Conservation (phyloP, 2,329 filamentous ascomycete genomes). For the Nigrograna mackinnonii region DNA sequence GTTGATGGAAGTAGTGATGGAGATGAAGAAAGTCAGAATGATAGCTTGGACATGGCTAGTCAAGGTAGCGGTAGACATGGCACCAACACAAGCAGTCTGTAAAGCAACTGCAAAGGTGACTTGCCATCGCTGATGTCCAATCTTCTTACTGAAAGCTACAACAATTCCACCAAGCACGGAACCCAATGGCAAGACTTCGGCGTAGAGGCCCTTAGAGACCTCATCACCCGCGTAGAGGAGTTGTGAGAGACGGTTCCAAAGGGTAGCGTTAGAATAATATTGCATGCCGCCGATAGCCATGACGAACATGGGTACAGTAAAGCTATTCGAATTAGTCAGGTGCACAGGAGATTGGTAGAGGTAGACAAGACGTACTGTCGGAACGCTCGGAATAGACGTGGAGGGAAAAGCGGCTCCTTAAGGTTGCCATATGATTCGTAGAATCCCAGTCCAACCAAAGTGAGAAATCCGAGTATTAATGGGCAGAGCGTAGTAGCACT, state of each 20-base stretch:
- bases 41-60: conserved; percentile 27
- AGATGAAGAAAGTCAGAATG: conserved; percentile 30
- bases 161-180: conserved; percentile 31
- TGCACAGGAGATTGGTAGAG: background rate
- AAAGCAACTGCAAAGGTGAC: conserved; percentile 27
- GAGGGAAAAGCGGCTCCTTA: conserved; percentile 30
- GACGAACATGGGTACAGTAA: conserved; percentile 31
- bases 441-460: conserved; percentile 26
- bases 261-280: conserved; percentile 32
- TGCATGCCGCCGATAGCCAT: conserved; percentile 36
- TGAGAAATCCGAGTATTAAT: conserved; percentile 27
- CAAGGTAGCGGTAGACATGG: conserved; percentile 26
- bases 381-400: conserved; percentile 28
- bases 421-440: conserved; percentile 28
- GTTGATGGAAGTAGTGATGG: conserved; percentile 28
- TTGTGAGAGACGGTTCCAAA: conserved; percentile 29
- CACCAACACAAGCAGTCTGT: conserved; percentile 30
- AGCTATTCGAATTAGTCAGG: conserved; percentile 11
- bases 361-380: conserved; percentile 15
- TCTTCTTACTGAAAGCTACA: conserved; percentile 28
- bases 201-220: conserved; percentile 29
- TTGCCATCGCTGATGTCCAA: conserved; percentile 32
- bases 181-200: conserved; percentile 27
- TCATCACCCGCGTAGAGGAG: conserved; percentile 31
- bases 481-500: conserved; percentile 24